Percentiles rank a stretch among this genome's conserved stretches.
These are phyloP conservation scores for Coffea eugenioides DNA, from an alignment of 257 asterid species.

Conservation along the genomic window DNA sequence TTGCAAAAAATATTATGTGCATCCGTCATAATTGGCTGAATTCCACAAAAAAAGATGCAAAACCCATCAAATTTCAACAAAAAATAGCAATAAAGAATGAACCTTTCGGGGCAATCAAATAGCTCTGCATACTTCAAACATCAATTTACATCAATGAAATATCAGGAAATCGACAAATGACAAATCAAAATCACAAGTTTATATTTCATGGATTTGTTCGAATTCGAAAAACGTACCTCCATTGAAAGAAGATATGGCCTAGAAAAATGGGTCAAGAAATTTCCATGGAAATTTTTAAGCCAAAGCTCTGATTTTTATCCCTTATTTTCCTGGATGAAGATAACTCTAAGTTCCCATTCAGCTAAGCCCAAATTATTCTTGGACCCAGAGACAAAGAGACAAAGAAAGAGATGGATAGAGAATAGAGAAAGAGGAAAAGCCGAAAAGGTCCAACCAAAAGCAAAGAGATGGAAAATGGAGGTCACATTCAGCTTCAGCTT, in stretches of 20 bases:
- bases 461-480: conserved; percentile 39
- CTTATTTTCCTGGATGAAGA: conserved; percentile 16
- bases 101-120: neutral
- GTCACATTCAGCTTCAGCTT: conserved; percentile 37
- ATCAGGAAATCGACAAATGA: neutral
- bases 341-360: conserved; percentile 40
- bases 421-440: conserved; percentile 4
- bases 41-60: neutral
- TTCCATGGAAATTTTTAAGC: conserved; percentile 34
- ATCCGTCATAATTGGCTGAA: neutral
- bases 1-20: neutral
- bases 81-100: too few species aligned
- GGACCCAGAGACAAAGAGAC: conserved; percentile 29
- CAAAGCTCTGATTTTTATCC: conserved; percentile 24
- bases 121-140: conserved; percentile 2
- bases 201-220: too few species aligned
- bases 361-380: conserved; percentile 27
- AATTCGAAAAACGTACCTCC: conserved; percentile 36
- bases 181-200: conserved; percentile 5
- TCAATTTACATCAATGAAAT: neutral
- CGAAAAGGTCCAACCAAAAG: conserved; percentile 8
- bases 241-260: conserved; percentile 27
- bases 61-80: conserved; percentile 3
- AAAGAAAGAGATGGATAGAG: neutral
- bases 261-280: conserved; percentile 27